Base-by-base conservation (phyloP, 805 yeast genomes). In the Blastobotrys terrestris region DNA sequence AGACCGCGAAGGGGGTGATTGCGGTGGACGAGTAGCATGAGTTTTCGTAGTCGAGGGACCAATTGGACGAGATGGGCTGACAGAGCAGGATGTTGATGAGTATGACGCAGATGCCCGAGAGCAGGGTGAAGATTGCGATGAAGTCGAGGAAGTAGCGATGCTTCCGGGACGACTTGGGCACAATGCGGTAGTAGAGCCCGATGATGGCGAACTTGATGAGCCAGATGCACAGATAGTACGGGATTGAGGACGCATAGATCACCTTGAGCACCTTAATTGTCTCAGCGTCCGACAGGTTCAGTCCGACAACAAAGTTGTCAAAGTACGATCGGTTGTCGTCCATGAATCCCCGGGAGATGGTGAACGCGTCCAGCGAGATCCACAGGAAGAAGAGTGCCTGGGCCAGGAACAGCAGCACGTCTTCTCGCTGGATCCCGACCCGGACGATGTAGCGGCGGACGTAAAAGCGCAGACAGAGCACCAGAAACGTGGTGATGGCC, bases 21-120 rank as follows among this genome's bases (percentile, higher is more conserved):
- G 64, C 54, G n/a, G 65, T 60, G 8, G 64, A 60, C 7, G 65
- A 55, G 49, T 61, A 61, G 49, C 65, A 62, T 14, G 43, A 42
- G 7, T 35, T 47, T 2, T 44, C 45, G 13, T 20, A 15, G 50
- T 56, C 50, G 4, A 61, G 58, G 1, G 57, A 35, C 65, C 65
- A 62, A 48, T 62, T 62, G 42, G 53, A 52, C 8, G 62, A 55
- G 44, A 62, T 53, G 15, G 65, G 65, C 31, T 52, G 57, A 44
- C 65, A 62, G 41, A 61, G 49, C 18, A 62, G 49, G 21, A 58
- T 31, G 49, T 57, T 60, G 50, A 62, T 22, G 44, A 56, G 42
- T 20, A 61, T 21, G 16, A 58, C 51, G 19, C 49, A 54, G 26
- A 62, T 15, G n/a, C 53, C 42, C 22, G 59, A 43, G 15, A 21